A percentile compares a stretch with the other conserved stretches of the same genome.
Evolutionary conservation across 148 eudicot species (phyloP).

Genomic region (Diospyros lotus): DNA sequence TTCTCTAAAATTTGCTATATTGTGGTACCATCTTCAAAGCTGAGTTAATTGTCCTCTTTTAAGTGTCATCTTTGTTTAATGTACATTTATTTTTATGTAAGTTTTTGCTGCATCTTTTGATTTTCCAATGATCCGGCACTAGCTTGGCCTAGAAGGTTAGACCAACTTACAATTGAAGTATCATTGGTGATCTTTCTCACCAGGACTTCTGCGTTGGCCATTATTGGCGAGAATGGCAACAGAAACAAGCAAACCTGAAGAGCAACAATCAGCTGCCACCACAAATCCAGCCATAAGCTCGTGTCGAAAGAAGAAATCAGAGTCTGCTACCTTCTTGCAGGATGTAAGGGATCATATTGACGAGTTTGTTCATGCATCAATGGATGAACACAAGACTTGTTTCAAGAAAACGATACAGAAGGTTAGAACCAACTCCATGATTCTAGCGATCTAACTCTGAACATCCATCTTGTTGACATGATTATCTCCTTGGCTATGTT

Average conservation of each 20-base stretch:
- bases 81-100: no score
- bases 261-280: constrained; percentile 30
- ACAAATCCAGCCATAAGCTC: constrained; percentile 45
- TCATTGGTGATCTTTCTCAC: not conserved
- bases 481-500: not conserved
- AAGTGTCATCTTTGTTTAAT: no score
- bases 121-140: no score
- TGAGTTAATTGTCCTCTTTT: no score
- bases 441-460: not conserved
- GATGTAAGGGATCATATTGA: constrained; percentile 86
- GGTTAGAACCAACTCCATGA: constrained; percentile 27
- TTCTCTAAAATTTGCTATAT: no score
- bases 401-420: constrained; percentile 75
- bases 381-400: constrained; percentile 92
- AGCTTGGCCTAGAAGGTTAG: no score
- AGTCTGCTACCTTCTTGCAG: constrained; percentile 64
- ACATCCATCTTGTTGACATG: not conserved
- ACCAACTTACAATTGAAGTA: no score
- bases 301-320: constrained; percentile 77
- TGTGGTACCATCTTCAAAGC: no score
- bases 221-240: constrained; percentile 17
- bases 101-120: no score
- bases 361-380: constrained; percentile 81
- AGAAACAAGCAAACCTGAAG: constrained; percentile 32
- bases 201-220: not conserved